Evolutionary conservation across 2,329 filamentous ascomycete species (phyloP).

Genomic region (Macroventuria anomochaeta): DNA sequence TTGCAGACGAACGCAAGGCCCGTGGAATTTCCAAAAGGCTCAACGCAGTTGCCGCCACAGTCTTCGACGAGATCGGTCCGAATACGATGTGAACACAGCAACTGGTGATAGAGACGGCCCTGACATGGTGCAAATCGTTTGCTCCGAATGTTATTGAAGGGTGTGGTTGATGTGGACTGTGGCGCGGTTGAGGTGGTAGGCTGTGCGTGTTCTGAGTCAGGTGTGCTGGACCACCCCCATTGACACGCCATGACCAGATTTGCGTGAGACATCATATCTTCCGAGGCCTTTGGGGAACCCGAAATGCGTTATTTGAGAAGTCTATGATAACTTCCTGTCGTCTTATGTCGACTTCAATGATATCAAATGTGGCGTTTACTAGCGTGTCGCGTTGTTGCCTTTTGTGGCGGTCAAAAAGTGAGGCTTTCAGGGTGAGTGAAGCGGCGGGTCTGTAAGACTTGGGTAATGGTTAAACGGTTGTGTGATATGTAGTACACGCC

Average conservation of each 20-base stretch:
- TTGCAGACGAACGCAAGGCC: slow-evolving; percentile 41
- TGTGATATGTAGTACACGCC: slow-evolving; percentile 21
- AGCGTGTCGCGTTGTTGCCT: slow-evolving; percentile 35
- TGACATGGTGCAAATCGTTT: slow-evolving; percentile 44
- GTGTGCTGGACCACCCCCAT: slow-evolving; percentile 44
- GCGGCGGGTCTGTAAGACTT: slow-evolving; percentile 1
- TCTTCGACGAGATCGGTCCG: slow-evolving; percentile 47
- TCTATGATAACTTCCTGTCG: slow-evolving; percentile 30
- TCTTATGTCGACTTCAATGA: slow-evolving; percentile 18
- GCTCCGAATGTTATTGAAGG: slow-evolving; percentile 30
- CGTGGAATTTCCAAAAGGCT: slow-evolving; percentile 30
- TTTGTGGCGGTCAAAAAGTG: slow-evolving; percentile 5
- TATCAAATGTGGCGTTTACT: slow-evolving; percentile 29
- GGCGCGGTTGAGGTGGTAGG: slow-evolving; percentile 18
- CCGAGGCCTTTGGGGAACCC: slow-evolving; percentile 30
- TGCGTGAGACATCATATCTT: slow-evolving; percentile 43
- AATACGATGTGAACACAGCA: slow-evolving; percentile 45
- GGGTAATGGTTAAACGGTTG: slow-evolving; percentile 14
- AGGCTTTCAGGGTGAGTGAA: slow-evolving; percentile 8
- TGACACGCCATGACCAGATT: slow-evolving; percentile 43
- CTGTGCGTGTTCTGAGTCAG: slow-evolving; percentile 21
- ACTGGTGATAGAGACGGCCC: slow-evolving; percentile 46
- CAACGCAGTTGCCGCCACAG: slow-evolving; percentile 45
- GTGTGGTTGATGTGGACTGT: slow-evolving; percentile 15
- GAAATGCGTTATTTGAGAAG: slow-evolving; percentile 41